A percentile compares a stretch with the other conserved stretches of the same genome.
Evolutionary conservation across 305 asterid genomes (phyloP).

Genomic region (Fraxinus sp.): DNA sequence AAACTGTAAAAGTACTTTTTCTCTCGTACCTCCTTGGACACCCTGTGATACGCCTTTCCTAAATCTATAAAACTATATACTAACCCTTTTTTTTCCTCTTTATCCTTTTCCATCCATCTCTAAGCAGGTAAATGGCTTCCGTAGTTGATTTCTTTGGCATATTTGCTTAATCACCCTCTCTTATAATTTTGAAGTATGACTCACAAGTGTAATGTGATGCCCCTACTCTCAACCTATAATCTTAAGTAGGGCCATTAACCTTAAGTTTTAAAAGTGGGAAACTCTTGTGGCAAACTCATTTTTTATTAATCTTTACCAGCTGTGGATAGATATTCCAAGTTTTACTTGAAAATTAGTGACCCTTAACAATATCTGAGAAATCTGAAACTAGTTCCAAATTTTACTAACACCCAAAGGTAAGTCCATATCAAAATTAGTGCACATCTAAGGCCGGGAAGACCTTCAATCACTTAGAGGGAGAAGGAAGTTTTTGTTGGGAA

Average conservation of each 20-base stretch:
- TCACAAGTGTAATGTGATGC: not conserved
- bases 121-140: not conserved
- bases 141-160: not conserved
- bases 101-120: not conserved
- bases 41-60: not conserved
- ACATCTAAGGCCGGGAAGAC: not conserved
- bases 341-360: not conserved
- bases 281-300: not conserved
- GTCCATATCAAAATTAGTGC: not conserved
- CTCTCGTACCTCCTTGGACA: not conserved
- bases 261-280: not conserved
- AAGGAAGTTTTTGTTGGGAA: not conserved
- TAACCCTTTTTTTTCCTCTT: not conserved
- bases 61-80: not conserved
- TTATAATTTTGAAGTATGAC: not conserved
- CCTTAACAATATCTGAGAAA: not conserved
- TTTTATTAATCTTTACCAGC: not conserved
- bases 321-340: not conserved
- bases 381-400: not conserved
- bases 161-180: not conserved
- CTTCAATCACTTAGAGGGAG: not conserved
- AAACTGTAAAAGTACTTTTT: not conserved
- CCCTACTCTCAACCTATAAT: not conserved
- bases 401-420: not conserved
- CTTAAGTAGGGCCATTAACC: not conserved